A percentile compares a stretch with the other conserved stretches of the same genome.
phyloP scores from a whole-genome alignment of 495 filamentous ascomycete genomes.

The Sporormia fimetaria region DNA sequence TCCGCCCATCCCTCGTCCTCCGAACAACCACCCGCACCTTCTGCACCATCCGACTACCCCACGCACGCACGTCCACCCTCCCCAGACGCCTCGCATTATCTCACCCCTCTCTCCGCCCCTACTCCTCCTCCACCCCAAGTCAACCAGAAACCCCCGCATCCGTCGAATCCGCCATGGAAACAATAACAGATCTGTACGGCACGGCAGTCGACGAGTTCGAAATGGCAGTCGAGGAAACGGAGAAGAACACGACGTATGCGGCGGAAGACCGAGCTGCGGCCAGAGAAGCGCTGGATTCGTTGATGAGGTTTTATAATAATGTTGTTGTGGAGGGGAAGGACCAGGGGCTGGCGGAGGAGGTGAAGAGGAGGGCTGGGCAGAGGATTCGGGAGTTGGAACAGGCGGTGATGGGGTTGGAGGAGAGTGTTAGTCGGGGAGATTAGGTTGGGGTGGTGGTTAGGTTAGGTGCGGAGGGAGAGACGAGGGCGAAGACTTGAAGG shows the following conservation, averaged over 20 bases:
- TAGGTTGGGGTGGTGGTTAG: no score
- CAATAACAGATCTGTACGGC: conserved; percentile 28
- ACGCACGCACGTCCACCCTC: neutral
- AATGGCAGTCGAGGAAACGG: conserved; percentile 46
- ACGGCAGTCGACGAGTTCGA: conserved; percentile 46
- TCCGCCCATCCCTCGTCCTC: conserved; percentile 2
- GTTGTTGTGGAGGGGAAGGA: conserved; percentile 31
- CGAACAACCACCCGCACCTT: neutral
- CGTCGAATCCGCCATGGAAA: neutral
- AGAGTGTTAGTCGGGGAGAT: conserved; percentile 21
- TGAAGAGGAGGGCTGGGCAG: conserved; percentile 40
- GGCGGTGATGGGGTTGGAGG: conserved; percentile 41
- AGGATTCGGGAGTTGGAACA: conserved; percentile 45
- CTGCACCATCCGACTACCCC: neutral
- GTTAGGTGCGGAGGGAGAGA: no score
- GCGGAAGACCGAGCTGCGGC: conserved; percentile 43
- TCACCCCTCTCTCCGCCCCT: neutral
- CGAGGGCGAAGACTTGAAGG: no score
- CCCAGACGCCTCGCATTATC: neutral
- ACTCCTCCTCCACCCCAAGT: neutral
- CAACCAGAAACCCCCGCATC: neutral
- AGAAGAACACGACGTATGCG: conserved; percentile 44
- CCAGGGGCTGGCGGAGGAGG: conserved; percentile 35
- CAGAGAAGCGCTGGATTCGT: conserved; percentile 39
- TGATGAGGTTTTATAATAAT: conserved; percentile 40